These are phyloP conservation scores for Citrullus colocynthis DNA, from an alignment of 306 rosid species.

Conservation along the genomic window DNA sequence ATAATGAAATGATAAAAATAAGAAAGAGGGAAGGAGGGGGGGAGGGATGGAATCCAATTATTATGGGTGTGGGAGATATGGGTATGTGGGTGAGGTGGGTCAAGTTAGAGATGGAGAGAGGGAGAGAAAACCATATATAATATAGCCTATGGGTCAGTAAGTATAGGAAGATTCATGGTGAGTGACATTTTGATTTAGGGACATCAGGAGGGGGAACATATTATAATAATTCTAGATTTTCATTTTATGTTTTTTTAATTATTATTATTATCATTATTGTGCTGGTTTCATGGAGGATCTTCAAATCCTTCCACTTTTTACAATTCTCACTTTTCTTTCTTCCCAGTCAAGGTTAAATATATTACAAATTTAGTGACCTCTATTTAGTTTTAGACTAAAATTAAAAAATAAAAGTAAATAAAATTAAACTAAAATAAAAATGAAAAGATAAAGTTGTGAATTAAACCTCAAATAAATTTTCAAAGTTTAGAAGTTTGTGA, in stretches of 20 bases:
- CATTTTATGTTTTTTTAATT: not conserved
- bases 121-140: not conserved
- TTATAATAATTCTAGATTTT: not conserved
- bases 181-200: not conserved
- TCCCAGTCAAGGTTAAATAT: no score
- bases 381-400: no score
- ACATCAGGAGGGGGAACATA: not conserved
- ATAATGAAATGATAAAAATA: not conserved
- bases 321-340: not conserved
- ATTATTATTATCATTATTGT: not conserved
- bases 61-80: conserved; percentile 24
- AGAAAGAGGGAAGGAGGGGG: not conserved
- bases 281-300: not conserved
- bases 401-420: no score
- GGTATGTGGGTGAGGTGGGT: conserved; percentile 50
- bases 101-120: conserved; percentile 25
- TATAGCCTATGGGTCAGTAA: not conserved
- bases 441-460: no score
- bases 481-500: no score
- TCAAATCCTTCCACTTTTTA: not conserved
- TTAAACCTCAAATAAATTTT: no score
- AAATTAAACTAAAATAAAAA: no score
- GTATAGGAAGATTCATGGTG: conserved; percentile 63
- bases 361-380: no score
- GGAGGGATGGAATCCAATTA: conserved; percentile 11